phyloP scores from a whole-genome alignment of 1,139 yeast species.

The Candida smagusa region DNA sequence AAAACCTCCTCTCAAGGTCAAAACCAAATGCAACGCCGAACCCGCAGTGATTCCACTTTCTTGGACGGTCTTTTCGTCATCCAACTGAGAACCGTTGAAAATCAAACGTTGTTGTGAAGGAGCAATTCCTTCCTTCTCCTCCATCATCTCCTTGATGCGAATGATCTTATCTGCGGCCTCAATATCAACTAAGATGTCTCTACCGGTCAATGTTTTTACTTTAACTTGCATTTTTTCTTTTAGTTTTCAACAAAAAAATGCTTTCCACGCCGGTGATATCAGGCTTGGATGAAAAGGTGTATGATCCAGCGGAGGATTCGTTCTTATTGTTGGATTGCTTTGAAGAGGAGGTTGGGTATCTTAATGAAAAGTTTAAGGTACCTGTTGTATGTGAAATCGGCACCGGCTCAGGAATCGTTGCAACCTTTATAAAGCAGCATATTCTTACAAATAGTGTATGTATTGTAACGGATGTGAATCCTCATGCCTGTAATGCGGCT shows the following conservation, averaged over 20 bases:
- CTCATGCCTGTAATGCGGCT: slow-evolving; percentile 65
- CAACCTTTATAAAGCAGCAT: slow-evolving; percentile 63
- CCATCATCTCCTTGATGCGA: slow-evolving; percentile 87
- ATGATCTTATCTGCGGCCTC: slow-evolving; percentile 74
- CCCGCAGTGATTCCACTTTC: slow-evolving; percentile 72
- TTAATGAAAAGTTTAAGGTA: slow-evolving; percentile 27
- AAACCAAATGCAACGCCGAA: slow-evolving; percentile 79
- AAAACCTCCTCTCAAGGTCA: slow-evolving; percentile 72
- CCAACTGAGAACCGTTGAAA: slow-evolving; percentile 89
- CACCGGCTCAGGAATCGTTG: slow-evolving; percentile 84
- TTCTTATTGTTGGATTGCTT: slow-evolving; percentile 76
- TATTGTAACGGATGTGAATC: slow-evolving; percentile 75
- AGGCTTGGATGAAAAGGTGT: slow-evolving; percentile 49
- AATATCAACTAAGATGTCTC: slow-evolving; percentile 80
- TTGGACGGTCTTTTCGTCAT: slow-evolving; percentile 68
- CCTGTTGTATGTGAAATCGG: slow-evolving; percentile 85
- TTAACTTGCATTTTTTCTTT: slow-evolving; percentile 58
- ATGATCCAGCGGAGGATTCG: slow-evolving; percentile 94
- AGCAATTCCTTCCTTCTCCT: slow-evolving; percentile 96
- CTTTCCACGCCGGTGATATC: slow-evolving; percentile 39
- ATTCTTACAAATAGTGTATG: slow-evolving; percentile 50
- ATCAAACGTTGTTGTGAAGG: slow-evolving; percentile 93
- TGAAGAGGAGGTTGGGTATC: slow-evolving; percentile 50
- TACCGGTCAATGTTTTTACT: slow-evolving; percentile 75
- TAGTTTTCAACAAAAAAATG: slow-evolving; percentile 19